Evolutionary conservation across 2,329 filamentous ascomycete species (phyloP), one percentile per base, ranked within the genome.

Genomic region (Penicillium glabrum): DNA sequence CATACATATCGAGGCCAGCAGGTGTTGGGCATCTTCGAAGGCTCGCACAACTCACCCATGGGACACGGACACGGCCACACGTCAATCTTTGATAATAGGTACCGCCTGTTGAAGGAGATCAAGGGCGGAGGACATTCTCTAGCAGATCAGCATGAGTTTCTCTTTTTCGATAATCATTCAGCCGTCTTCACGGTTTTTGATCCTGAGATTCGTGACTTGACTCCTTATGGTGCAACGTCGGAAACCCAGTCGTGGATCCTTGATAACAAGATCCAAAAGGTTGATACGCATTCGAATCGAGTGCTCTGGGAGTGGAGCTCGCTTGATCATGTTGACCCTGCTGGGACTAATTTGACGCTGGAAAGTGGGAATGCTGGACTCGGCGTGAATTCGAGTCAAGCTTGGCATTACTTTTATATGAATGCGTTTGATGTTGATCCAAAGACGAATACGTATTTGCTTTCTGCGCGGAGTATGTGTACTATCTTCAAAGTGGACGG

Each of bases 371-470:
- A 59, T 23, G 57, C 57, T 13, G 57, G 54, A 16, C 44, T 56
- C 5, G 57, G 57, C 11, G 46, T 46, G 51, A 59, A 59, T 24
- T 59, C 57, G 5, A 56, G 53, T 21, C 57, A 59, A 44, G 57
- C 50, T 8, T 59, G 57, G 57, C 57, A 59, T 51, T 59, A 59
- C 27, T 59, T 59, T 43, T 59, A 59, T 16, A 59, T 59, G 57
- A 59, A 59, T 26, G 57, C 57, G 24, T 59, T 59, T 33, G 57
- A 59, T 31, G 54, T 59, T 8, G 57, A 59, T 26, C 24, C 51
- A 1, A 44, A 54, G 19, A 54, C 51, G 13, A 54, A 57, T 35
- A 57, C 54, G 16, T 57, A 56, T 16, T 46, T 59, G 21, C 26
- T 59, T 10, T 59, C 57, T 14, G 57, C 57, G 21, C 54, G 57